These are phyloP conservation scores for Quercus wislizeni DNA, from an alignment of 306 rosid species.

Conservation along the genomic window DNA sequence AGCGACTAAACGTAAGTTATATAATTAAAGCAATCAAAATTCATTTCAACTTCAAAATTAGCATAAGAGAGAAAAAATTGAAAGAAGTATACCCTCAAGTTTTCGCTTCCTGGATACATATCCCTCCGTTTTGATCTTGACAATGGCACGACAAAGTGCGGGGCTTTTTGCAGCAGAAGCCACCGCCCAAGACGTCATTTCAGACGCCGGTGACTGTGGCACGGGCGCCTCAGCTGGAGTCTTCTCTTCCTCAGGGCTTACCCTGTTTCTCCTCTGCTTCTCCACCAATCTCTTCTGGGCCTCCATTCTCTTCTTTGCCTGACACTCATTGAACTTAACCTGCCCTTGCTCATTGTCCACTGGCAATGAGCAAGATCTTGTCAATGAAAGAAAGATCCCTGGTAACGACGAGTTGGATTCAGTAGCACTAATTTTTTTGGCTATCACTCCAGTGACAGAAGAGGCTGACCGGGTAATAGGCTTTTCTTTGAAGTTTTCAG, in stretches of 20 bases:
- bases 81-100: slow-evolving; percentile 6
- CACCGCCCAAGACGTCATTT: slow-evolving; percentile 23
- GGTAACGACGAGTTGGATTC: not conserved
- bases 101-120: not conserved
- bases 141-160: slow-evolving; percentile 20
- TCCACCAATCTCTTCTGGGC: slow-evolving; percentile 26
- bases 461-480: slow-evolving; percentile 20
- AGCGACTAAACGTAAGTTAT: not conserved
- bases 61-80: not conserved
- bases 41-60: not conserved
- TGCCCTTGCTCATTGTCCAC: slow-evolving; percentile 7
- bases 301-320: slow-evolving; percentile 25
- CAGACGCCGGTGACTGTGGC: not conserved
- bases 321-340: slow-evolving; percentile 23
- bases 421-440: not conserved
- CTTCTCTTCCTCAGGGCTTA: slow-evolving; percentile 10
- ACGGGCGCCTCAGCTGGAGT: not conserved
- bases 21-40: not conserved
- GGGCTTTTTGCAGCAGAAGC: slow-evolving; percentile 28
- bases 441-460: slow-evolving; percentile 20
- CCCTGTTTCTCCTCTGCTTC: slow-evolving; percentile 26
- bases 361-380: slow-evolving; percentile 37
- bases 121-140: slow-evolving; percentile 27
- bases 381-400: slow-evolving; percentile 19
- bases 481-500: slow-evolving; percentile 1